These are phyloP conservation scores for Aureobasidium uvarum DNA, from an alignment of 2,329 filamentous ascomycete genomes.

Conservation along the genomic window DNA sequence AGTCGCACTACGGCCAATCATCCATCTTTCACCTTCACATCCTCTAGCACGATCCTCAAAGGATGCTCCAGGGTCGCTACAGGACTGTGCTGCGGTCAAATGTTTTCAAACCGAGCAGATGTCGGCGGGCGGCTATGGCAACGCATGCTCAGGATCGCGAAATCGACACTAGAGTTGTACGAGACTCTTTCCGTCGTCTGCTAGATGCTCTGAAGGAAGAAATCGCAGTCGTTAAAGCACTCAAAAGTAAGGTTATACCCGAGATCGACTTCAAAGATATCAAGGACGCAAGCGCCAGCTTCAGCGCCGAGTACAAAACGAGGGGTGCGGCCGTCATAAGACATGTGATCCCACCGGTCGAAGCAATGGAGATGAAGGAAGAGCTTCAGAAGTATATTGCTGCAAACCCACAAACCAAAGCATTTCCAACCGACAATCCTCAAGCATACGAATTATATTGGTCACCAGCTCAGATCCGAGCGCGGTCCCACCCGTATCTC, in stretches of 20 bases:
- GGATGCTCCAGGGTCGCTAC: slow-evolving; percentile 2
- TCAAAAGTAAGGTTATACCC: slow-evolving; percentile 45
- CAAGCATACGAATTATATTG: slow-evolving; percentile 54
- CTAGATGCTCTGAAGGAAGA: slow-evolving; percentile 46
- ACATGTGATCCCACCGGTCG: slow-evolving; percentile 45
- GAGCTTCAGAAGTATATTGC: slow-evolving; percentile 47
- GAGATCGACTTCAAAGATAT: slow-evolving; percentile 50
- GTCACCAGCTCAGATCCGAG: slow-evolving; percentile 49
- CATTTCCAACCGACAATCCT: slow-evolving; percentile 49
- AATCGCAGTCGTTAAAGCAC: slow-evolving; percentile 45
- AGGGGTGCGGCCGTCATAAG: slow-evolving; percentile 53
- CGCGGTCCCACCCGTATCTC: slow-evolving; percentile 48
- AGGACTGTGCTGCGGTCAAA: not conserved
- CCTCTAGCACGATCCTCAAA: not conserved
- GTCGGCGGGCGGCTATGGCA: slow-evolving; percentile 9
- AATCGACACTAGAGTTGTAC: slow-evolving; percentile 31
- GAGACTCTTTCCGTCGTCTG: slow-evolving; percentile 48
- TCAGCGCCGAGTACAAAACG: slow-evolving; percentile 58
- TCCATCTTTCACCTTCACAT: too few species aligned
- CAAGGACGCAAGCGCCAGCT: slow-evolving; percentile 51
- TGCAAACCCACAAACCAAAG: slow-evolving; percentile 48
- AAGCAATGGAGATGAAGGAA: slow-evolving; percentile 48
- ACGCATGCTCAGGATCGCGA: slow-evolving; percentile 49
- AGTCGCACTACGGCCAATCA: too few species aligned
- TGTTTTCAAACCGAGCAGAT: not conserved